Base-by-base conservation (phyloP, 2,329 filamentous ascomycete species). In the Beauveria australis region DNA sequence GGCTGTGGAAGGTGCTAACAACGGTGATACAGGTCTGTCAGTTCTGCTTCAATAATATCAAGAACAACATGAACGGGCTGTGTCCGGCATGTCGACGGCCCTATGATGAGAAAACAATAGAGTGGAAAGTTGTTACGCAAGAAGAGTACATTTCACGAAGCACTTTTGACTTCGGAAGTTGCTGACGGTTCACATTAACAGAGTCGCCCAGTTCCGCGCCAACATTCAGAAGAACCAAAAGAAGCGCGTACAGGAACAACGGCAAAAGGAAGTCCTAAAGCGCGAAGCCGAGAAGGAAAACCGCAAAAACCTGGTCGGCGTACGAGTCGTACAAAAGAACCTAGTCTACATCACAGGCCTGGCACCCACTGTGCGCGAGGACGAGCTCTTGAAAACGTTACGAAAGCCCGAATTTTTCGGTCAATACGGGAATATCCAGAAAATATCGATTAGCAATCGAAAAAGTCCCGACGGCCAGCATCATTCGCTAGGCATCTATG, bases 21-120 rank as follows among this genome's bases (percentile, higher is more conserved):
- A 47, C 26, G 51, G 69, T n/a, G 14, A 18, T 43, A n/a, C 49
- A 97, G 92, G 93, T 99, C 73, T 99, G 94, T 76, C 95, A 99
- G 80, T 99, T 99, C 77, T 99, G 94, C 78, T 99, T 93, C 80
- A 97, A 99, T 77, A 99, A 97, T 74, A 95, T 99, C 74, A 96
- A 95, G 77, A 96, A 89, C 68, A 97, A 97, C 69, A 92, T 96
- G 83, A 97, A 97, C 72, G 92, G 93, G 41, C 83, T 97, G 61
- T 99, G 94, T 74, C 94, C 94, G n/a, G 96, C 96, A 67, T 99
- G 94, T 74, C 86, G 94, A 75, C 84, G 94, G 73, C 89, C 91
- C 6, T 99, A 99, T 74, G 92, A 97, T 73, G 95, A 99, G 67
- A 93, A 93, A 73, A 95, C 92, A 33, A 97, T 99, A 72, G 86